Evolutionary conservation across 192 early-diverging fungal genomes (phyloP), one percentile per base, ranked within the genome.

Genomic region (Coemansia sp.): DNA sequence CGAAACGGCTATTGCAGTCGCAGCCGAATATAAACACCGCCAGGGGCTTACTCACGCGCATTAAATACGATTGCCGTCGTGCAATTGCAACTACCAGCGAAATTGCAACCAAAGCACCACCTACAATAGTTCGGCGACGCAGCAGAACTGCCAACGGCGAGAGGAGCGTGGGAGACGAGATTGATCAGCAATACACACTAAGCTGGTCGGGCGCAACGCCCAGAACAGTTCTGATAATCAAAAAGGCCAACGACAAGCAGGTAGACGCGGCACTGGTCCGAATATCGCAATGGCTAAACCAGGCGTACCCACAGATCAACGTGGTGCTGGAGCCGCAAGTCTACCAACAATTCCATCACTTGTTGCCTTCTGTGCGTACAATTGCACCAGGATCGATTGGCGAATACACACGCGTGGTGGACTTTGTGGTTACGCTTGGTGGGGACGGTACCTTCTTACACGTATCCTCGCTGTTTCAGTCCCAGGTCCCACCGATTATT

Each of bases 371-470:
- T 30, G 62, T 64, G 36, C 61, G 59, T 64, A 68, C 66, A 11
- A 54, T 74, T n/a, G 20, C 74, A 36, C 69, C 68, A 60, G 75
- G 64, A 20, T 61, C 79, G 27, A 66, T 68, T 17, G 62, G 56
- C n/a, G 90, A 92, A 67, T 91, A 91, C 70, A 73, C 87, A 7
- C 75, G 91, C 22, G 77, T 84, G 0, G 87, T 92, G 0, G 94
- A 96, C 71, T 89, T 94, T 69, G 92, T 90, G 5, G 84, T 96
- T n/a, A 94, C 94, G n/a, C 80, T 96, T 9, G 95, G 94, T 32
- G 94, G 95, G 27, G 94, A 96, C 67, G 95, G 95, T 22, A 96
- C 95, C 5, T 90, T 96, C 54, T 83, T 96, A 59, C 93, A 96
- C 64, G 82, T 91, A 1, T 92, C 92, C 3, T 91, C 89, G 8